A percentile compares a stretch with the other conserved stretches of the same genome.
These are phyloP conservation scores for Claviceps sp. DNA, from an alignment of 2,329 filamentous ascomycete species.

Conservation along the genomic window DNA sequence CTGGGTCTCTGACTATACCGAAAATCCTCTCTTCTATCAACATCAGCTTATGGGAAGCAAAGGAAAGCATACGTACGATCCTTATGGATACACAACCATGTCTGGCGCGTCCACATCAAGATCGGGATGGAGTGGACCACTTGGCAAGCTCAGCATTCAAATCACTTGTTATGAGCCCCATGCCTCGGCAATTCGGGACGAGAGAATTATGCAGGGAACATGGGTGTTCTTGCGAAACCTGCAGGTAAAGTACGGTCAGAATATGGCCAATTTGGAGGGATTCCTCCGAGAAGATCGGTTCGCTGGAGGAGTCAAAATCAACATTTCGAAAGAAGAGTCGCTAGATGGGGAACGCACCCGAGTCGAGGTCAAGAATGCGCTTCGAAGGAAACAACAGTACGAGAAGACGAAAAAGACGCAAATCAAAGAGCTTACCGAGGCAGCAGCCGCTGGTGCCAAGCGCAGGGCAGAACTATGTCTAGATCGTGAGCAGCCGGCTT, in stretches of 20 bases:
- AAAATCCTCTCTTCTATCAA: conserved; percentile 50
- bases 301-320: conserved; percentile 31
- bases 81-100: conserved; percentile 36
- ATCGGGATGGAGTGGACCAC: conserved; percentile 57
- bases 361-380: conserved; percentile 39
- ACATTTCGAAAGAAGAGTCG: conserved; percentile 38
- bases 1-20: conserved; percentile 74
- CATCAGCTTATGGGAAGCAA: conserved; percentile 22
- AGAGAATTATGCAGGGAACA: conserved; percentile 39
- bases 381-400: conserved; percentile 54
- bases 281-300: conserved; percentile 48
- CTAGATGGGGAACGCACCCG: conserved; percentile 29
- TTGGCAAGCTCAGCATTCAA: conserved; percentile 56
- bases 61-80: conserved; percentile 33
- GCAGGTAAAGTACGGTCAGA: conserved; percentile 46
- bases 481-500: conserved; percentile 9
- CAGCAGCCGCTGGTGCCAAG: conserved; percentile 24
- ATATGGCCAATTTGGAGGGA: conserved; percentile 52
- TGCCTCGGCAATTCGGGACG: conserved; percentile 38
- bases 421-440: conserved; percentile 23
- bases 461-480: conserved; percentile 19
- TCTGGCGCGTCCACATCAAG: conserved; percentile 11
- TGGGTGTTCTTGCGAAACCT: conserved; percentile 61
- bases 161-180: conserved; percentile 61
- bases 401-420: conserved; percentile 31